These are phyloP conservation scores for Populus alba DNA, from an alignment of 345 rosid species.

Conservation along the genomic window DNA sequence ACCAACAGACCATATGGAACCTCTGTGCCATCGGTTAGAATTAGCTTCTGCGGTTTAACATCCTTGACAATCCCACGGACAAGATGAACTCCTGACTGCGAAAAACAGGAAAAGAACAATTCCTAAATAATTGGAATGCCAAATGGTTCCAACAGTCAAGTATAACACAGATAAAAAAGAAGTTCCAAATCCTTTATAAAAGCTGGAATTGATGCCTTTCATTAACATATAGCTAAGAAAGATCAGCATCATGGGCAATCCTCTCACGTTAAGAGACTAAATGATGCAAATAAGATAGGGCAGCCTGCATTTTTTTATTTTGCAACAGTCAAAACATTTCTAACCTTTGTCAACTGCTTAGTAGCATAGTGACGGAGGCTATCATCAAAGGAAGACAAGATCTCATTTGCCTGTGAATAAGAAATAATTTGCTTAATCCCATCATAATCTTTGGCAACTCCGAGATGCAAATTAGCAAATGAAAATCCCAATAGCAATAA, in stretches of 20 bases:
- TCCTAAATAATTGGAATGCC: neutral
- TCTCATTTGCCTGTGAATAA: constrained; percentile 73
- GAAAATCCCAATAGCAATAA: neutral
- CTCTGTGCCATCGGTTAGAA: constrained; percentile 78
- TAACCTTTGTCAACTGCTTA: constrained; percentile 82
- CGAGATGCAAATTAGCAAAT: neutral
- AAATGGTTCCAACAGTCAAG: neutral
- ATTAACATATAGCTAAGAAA: neutral
- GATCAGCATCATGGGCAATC: neutral
- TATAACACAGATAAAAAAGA: neutral
- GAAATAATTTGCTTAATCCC: constrained; percentile 3
- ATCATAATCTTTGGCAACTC: neutral
- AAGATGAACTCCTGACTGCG: constrained; percentile 86
- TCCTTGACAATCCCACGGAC: constrained; percentile 88
- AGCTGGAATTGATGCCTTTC: neutral
- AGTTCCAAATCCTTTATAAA: neutral
- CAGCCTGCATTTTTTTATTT: neutral
- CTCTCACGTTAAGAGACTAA: neutral
- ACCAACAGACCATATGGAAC: constrained; percentile 87
- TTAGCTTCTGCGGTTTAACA: constrained; percentile 65
- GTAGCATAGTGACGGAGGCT: constrained; percentile 89
- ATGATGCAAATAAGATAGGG: neutral
- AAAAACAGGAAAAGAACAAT: neutral
- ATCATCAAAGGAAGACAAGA: constrained; percentile 90
- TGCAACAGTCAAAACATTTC: constrained; percentile 1